phyloP scores from a whole-genome alignment of 495 filamentous ascomycete genomes.

The Aspergillus diversus region DNA sequence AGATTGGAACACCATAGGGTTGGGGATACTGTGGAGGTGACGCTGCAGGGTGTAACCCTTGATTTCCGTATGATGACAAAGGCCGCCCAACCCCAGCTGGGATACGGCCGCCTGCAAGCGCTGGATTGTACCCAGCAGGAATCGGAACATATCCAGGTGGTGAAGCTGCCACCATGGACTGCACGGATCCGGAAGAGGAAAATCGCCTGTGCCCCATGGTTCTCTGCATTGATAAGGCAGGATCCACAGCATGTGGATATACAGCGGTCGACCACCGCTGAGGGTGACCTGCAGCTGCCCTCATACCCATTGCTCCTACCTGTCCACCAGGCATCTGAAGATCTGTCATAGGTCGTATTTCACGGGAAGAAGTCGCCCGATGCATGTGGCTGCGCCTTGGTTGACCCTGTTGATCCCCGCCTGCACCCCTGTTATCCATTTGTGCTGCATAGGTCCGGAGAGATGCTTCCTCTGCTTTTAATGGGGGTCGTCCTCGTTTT shows the following conservation, averaged over 20 bases:
- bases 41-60: slow-evolving; percentile 35
- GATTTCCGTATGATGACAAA: slow-evolving; percentile 33
- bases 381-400: slow-evolving; percentile 39
- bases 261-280: slow-evolving; percentile 44
- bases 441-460: slow-evolving; percentile 41
- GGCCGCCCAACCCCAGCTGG: slow-evolving; percentile 37
- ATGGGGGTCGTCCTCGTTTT: slow-evolving; percentile 87
- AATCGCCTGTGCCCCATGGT: slow-evolving; percentile 39
- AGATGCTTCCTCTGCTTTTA: slow-evolving; percentile 76
- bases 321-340: slow-evolving; percentile 36
- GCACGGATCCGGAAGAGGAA: slow-evolving; percentile 42
- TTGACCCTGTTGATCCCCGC: slow-evolving; percentile 33
- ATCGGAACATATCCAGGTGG: slow-evolving; percentile 36
- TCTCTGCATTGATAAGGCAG: slow-evolving; percentile 32
- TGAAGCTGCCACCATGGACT: slow-evolving; percentile 32
- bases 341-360: slow-evolving; percentile 51
- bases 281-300: slow-evolving; percentile 31
- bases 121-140: slow-evolving; percentile 36
- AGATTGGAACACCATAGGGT: slow-evolving; percentile 29
- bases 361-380: slow-evolving; percentile 46
- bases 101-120: slow-evolving; percentile 30
- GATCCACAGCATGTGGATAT: slow-evolving; percentile 42
- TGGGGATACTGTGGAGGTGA: slow-evolving; percentile 46
- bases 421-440: slow-evolving; percentile 31
- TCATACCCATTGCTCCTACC: slow-evolving; percentile 28